These are phyloP conservation scores for Fusarium heterosporum DNA, from an alignment of 2,329 filamentous ascomycete genomes.

Conservation along the genomic window DNA sequence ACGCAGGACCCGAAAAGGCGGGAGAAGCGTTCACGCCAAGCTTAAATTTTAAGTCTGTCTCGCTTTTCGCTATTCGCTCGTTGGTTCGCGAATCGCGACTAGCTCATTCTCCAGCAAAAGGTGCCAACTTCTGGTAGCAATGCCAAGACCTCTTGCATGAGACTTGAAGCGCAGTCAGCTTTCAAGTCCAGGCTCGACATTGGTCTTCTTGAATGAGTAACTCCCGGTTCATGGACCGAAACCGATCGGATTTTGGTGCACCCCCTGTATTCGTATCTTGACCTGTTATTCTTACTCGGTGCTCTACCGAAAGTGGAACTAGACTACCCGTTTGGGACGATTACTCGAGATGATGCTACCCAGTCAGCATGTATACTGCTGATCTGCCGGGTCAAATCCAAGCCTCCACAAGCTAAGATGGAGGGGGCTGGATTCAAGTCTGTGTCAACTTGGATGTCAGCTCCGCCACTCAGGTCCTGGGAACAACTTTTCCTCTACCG, in stretches of 20 bases:
- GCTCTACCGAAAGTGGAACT: neutral
- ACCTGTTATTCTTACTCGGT: neutral
- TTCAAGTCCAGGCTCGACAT: neutral
- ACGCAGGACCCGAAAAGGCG: neutral
- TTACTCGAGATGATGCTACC: neutral
- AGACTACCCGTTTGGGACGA: neutral
- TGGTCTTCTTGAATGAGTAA: neutral
- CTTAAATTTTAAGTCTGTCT: neutral
- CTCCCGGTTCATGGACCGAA: neutral
- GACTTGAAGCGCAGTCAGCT: neutral
- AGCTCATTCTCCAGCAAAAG: neutral
- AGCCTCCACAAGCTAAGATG: too few species aligned
- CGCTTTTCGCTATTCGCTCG: neutral
- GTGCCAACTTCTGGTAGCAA: neutral
- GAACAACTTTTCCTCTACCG: neutral
- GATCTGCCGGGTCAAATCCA: neutral
- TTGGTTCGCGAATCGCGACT: neutral
- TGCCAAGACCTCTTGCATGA: neutral
- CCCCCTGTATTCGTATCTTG: neutral
- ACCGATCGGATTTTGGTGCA: neutral
- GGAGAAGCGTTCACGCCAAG: neutral
- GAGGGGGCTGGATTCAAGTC: neutral
- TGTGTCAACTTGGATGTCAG: neutral
- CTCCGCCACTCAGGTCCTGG: conserved; percentile 3
- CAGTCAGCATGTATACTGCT: neutral